Base-by-base conservation (phyloP, 106 monocot species). In the Apostasia shenzhenica region DNA sequence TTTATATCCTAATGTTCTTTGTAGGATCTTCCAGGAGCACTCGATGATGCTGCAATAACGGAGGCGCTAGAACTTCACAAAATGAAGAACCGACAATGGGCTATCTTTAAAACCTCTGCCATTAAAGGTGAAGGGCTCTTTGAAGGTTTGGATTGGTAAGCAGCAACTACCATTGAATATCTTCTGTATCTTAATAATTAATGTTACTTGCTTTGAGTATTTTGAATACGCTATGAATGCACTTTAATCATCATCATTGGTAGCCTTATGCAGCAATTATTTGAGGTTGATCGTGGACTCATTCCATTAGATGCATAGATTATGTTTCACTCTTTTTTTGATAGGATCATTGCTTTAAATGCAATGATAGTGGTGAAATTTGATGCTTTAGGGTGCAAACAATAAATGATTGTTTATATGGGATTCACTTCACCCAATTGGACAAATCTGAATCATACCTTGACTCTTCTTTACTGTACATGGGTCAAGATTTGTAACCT, bases 111-210 rank as follows among this genome's bases (percentile, higher is more conserved):
- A 77, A 89, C 95, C 4, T 97, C 95, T 43, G 95, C 95, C 55
- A 89, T 97, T 43, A 97, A 92, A 82, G 95, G 95, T 54, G 95
- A 97, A 73, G 95, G 95, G 3, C 77, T 97, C 42, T 97, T 97
- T 75, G 95, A 97, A 75, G 95, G 95, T 40, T 81, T 97, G 78
- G 95, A 92, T 67, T 97, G 95, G 92, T 92, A 85, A 77, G 76
- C 58, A 65, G 13, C 12, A 57, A 57, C 13, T 11, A 9, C 65
- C 14, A 2, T 14, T 8, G 1, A 8, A 3, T 6, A 8, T 6
- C 11, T 48, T n/a, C 7, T 37, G 2, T 8, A 26, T n/a, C 48
- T 66, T 8, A 12, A 0, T 0, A 38, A 10, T 8, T 66, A 8
- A 49, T n/a, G 9, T 64, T 64, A 43, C 45, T 58, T 14, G 6